Conservation (phyloP, 345 rosid species). For the Corchorus capsularis region DNA sequence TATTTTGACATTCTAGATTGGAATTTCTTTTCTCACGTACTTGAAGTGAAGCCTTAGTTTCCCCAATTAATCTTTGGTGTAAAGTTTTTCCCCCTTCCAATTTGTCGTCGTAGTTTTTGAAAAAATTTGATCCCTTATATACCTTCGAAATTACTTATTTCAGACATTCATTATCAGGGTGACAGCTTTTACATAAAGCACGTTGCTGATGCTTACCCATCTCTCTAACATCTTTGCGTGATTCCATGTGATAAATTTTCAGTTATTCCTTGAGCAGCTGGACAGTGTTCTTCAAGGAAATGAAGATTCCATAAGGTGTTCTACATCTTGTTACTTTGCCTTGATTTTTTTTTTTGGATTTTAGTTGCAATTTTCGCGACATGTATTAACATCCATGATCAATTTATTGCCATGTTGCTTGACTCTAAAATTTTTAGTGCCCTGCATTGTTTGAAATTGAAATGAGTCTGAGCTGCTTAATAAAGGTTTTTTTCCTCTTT, state of each 20-base stretch:
- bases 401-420: not conserved
- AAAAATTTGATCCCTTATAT: not conserved
- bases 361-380: not conserved
- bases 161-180: not conserved
- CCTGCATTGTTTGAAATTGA: conserved; percentile 7
- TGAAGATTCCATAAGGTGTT: conserved; percentile 73
- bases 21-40: not conserved
- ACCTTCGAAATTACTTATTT: not conserved
- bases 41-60: not conserved
- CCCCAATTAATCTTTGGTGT: not conserved
- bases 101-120: conserved; percentile 4
- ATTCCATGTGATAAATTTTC: conserved; percentile 29
- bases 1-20: not conserved
- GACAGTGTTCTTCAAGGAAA: conserved; percentile 81
- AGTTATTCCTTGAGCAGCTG: conserved; percentile 96
- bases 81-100: not conserved
- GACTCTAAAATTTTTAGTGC: not conserved
- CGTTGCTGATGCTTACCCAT: conserved; percentile 8
- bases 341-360: not conserved
- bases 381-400: conserved; percentile 8
- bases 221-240: conserved; percentile 2
- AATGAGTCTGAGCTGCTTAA: conserved; percentile 21
- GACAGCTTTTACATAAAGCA: conserved; percentile 1
- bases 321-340: conserved; percentile 5
- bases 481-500: conserved; percentile 22